Conservation (phyloP, 768 basidiomycete species). For the Xerocomellus chrysenteron region DNA sequence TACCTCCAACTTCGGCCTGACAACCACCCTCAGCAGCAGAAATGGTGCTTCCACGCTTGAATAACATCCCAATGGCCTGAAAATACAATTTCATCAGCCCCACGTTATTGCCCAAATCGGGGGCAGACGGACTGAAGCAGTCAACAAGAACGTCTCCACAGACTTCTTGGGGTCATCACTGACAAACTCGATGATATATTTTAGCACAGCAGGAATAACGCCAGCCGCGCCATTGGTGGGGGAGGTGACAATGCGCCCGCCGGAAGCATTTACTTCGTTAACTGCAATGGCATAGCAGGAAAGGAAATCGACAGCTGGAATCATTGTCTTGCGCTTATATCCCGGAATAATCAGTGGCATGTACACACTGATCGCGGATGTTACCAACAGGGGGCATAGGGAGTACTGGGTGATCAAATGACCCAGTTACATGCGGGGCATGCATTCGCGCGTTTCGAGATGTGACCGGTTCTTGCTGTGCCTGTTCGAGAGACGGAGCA, state of each 20-base stretch:
- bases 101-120: not conserved
- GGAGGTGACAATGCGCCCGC: conserved; percentile 92
- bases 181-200: conserved; percentile 89
- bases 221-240: conserved; percentile 94
- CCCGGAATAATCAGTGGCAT: not conserved
- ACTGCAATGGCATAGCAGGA: conserved; percentile 94
- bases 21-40: conserved; percentile 95
- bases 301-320: conserved; percentile 92
- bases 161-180: conserved; percentile 90
- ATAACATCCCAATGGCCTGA: conserved; percentile 90
- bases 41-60: conserved; percentile 96
- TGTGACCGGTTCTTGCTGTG: conserved; percentile 2
- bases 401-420: conserved; percentile 74
- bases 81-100: conserved; percentile 8
- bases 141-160: conserved; percentile 85
- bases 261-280: conserved; percentile 92
- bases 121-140: conserved; percentile 63
- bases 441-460: conserved; percentile 15
- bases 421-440: conserved; percentile 59
- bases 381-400: conserved; percentile 77
- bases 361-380: not conserved
- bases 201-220: conserved; percentile 89
- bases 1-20: conserved; percentile 93
- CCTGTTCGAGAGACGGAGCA: not conserved
- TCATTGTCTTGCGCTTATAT: conserved; percentile 72